phyloP scores from a whole-genome alignment of 2,329 filamentous ascomycete species.

The Venturia effusa region DNA sequence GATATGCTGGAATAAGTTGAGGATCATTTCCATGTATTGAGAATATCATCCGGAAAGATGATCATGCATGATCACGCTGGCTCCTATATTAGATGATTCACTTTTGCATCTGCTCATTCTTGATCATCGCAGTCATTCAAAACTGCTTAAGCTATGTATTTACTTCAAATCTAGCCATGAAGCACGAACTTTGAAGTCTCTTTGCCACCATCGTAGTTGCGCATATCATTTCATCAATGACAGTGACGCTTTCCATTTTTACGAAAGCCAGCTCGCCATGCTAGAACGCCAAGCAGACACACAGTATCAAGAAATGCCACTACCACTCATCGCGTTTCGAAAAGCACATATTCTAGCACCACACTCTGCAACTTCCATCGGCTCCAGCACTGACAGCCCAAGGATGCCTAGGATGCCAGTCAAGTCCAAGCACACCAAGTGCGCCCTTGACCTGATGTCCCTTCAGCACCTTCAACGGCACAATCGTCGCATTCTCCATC shows the following conservation, averaged over 20 bases:
- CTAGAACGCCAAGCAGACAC: not conserved
- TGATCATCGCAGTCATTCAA: no score
- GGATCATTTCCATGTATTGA: no score
- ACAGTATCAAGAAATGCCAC: not conserved
- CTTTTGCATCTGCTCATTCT: no score
- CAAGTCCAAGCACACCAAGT: constrained; percentile 82
- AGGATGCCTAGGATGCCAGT: constrained; percentile 91
- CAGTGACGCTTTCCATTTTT: not conserved
- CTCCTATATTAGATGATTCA: no score
- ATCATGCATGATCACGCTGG: no score
- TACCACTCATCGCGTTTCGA: not conserved
- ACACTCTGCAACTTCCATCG: constrained; percentile 84
- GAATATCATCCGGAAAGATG: no score
- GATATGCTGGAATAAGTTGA: no score
- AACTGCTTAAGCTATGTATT: no score
- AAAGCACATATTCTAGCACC: constrained; percentile 41
- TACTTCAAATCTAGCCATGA: no score
- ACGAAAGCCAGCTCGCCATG: not conserved
- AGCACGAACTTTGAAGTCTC: no score
- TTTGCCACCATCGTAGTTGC: not conserved
- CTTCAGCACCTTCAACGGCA: constrained; percentile 85
- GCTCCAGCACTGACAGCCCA: constrained; percentile 93
- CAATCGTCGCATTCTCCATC: constrained; percentile 93
- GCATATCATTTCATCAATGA: not conserved
- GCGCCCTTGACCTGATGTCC: constrained; percentile 81